phyloP scores from a whole-genome alignment of 2,329 filamentous ascomycete species.

The Emydomyces testavorans region DNA sequence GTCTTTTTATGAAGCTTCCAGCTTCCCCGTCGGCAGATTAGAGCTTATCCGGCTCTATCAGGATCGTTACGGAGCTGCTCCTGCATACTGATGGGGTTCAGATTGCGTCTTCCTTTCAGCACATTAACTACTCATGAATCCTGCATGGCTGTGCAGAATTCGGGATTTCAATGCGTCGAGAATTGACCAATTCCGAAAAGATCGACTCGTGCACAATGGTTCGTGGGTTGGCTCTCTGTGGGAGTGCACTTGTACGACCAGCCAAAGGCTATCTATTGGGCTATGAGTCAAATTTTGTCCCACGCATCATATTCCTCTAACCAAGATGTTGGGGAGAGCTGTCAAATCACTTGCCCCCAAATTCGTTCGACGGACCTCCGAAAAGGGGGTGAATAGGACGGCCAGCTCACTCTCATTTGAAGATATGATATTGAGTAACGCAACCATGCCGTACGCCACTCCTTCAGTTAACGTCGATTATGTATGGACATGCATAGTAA shows the following conservation, averaged over 20 bases:
- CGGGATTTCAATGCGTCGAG: not conserved
- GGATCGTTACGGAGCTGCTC: not conserved
- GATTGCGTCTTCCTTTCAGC: not conserved
- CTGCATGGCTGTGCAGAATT: not conserved
- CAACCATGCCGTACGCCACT: too few species aligned
- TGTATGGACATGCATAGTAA: too few species aligned
- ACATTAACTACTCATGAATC: not conserved
- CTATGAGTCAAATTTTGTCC: not conserved
- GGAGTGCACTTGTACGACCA: not conserved
- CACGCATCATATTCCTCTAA: not conserved
- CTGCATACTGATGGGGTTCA: not conserved
- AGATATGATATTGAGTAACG: not conserved
- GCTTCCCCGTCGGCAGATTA: not conserved
- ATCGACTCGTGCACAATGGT: not conserved
- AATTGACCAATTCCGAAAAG: slow-evolving; percentile 3
- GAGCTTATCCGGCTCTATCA: not conserved
- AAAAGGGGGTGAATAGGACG: not conserved
- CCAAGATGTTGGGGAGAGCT: slow-evolving; percentile 1
- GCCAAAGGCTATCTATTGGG: not conserved
- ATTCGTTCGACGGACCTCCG: not conserved
- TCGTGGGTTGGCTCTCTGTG: not conserved
- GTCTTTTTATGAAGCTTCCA: not conserved
- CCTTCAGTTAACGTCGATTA: too few species aligned
- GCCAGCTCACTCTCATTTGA: not conserved
- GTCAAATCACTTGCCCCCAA: not conserved